These are phyloP conservation scores for Cyclotella baltica DNA, from an alignment of 108 stramenopile species.

Conservation along the genomic window DNA sequence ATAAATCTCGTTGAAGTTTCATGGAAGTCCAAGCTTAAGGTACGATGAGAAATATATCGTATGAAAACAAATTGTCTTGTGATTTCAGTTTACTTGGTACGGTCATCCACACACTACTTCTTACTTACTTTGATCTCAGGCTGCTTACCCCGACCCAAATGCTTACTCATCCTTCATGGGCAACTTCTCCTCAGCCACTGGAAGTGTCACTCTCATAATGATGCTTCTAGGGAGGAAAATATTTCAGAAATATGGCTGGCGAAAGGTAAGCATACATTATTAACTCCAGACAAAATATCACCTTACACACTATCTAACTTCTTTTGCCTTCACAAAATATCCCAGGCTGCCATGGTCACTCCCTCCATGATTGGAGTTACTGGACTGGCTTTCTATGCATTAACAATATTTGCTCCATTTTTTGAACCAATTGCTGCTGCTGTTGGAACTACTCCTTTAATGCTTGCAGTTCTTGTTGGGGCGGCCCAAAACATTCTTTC, in stretches of 20 bases:
- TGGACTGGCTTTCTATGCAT: slow-evolving; percentile 90
- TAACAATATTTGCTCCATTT: slow-evolving; percentile 79
- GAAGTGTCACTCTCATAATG: slow-evolving; percentile 94
- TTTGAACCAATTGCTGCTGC: slow-evolving; percentile 63
- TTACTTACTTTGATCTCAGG: too few species aligned
- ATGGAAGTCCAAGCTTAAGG: slow-evolving; percentile 99
- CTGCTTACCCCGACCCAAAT: slow-evolving; percentile 96
- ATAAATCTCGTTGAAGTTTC: slow-evolving; percentile 99
- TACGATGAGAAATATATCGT: not conserved
- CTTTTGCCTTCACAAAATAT: not conserved
- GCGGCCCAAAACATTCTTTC: slow-evolving; percentile 96
- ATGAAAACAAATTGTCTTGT: not conserved
- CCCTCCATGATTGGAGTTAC: slow-evolving; percentile 96
- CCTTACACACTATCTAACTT: too few species aligned
- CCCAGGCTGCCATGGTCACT: slow-evolving; percentile 91
- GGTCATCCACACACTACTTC: not conserved
- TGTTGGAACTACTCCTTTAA: slow-evolving; percentile 93
- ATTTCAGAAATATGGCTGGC: slow-evolving; percentile 95
- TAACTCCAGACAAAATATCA: not conserved
- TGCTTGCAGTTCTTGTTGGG: slow-evolving; percentile 95
- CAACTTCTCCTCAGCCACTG: slow-evolving; percentile 95
- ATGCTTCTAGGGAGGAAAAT: slow-evolving; percentile 95
- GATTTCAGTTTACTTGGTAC: not conserved
- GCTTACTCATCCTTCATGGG: slow-evolving; percentile 99
- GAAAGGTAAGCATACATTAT: slow-evolving; percentile 27